phyloP scores from a whole-genome alignment of 495 filamentous ascomycete species.

The Penicillium argentinense region DNA sequence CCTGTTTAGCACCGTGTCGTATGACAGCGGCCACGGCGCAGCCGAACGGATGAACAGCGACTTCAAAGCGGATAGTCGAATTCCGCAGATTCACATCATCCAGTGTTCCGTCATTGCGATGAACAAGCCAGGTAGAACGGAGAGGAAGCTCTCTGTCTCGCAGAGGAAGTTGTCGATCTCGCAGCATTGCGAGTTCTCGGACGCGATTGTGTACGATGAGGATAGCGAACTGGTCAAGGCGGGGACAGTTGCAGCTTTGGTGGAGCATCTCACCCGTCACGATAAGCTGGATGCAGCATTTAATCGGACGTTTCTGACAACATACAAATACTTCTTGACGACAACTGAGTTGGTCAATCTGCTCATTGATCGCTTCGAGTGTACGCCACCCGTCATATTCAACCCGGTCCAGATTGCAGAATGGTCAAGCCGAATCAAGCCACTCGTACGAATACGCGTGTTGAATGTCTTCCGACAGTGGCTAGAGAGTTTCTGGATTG shows the following conservation, averaged over 20 bases:
- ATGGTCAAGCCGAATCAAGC: slow-evolving; percentile 83
- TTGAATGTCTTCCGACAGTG: slow-evolving; percentile 92
- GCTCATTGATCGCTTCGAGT: slow-evolving; percentile 76
- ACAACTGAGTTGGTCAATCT: slow-evolving; percentile 80
- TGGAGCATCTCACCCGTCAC: slow-evolving; percentile 87
- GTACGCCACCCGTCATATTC: slow-evolving; percentile 77
- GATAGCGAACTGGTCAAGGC: slow-evolving; percentile 67
- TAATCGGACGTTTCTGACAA: slow-evolving; percentile 90
- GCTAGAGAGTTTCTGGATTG: slow-evolving; percentile 95
- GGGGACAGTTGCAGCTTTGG: slow-evolving; percentile 77
- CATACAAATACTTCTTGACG: slow-evolving; percentile 84
- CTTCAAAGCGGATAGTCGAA: neutral
- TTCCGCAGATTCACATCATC: neutral
- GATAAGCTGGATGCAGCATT: slow-evolving; percentile 85
- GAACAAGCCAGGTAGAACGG: neutral
- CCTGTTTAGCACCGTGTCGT: too few relatives aligned
- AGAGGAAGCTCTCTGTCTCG: slow-evolving; percentile 2
- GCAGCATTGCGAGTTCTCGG: slow-evolving; percentile 4
- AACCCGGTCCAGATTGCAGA: slow-evolving; percentile 59
- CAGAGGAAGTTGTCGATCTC: slow-evolving; percentile 4
- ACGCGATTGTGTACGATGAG: slow-evolving; percentile 75
- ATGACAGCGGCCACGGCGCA: neutral
- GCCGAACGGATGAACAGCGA: slow-evolving; percentile 4
- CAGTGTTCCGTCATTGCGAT: slow-evolving; percentile 7
- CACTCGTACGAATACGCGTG: slow-evolving; percentile 79